Evolutionary conservation across 2,329 filamentous ascomycete genomes (phyloP).

Genomic region (Leptoxyphium fumago): DNA sequence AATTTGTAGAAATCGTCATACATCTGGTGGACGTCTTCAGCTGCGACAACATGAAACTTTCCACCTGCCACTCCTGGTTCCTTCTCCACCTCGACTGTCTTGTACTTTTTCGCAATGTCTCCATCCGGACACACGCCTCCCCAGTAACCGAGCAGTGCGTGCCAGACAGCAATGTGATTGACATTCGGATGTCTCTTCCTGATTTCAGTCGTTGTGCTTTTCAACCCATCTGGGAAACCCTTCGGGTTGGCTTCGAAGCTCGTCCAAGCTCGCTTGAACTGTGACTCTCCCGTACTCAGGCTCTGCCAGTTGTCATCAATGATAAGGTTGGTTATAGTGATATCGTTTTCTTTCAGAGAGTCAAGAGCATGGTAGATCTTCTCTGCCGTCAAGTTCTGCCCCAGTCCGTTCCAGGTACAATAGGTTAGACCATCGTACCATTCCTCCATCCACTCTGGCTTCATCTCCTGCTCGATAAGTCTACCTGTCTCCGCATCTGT

Average conservation of each 20-base stretch:
- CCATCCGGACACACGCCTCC: constrained; percentile 68
- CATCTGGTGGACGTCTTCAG: constrained; percentile 55
- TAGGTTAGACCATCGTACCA: constrained; percentile 92
- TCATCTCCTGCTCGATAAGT: constrained; percentile 34
- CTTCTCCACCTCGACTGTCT: constrained; percentile 47
- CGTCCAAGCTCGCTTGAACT: constrained; percentile 48
- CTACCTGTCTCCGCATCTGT: constrained; percentile 31
- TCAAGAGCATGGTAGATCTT: constrained; percentile 66
- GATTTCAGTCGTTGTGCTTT: constrained; percentile 53
- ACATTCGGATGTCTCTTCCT: constrained; percentile 54
- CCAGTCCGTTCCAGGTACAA: constrained; percentile 93
- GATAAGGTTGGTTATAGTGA: constrained; percentile 71
- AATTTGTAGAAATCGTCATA: constrained; percentile 90
- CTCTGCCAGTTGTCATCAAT: constrained; percentile 97
- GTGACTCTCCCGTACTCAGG: constrained; percentile 42
- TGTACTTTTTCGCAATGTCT: constrained; percentile 61
- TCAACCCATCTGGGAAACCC: constrained; percentile 69
- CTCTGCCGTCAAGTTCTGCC: constrained; percentile 65
- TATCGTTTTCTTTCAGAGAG: constrained; percentile 51
- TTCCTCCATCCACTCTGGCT: constrained; percentile 56
- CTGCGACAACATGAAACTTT: constrained; percentile 57
- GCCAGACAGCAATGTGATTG: constrained; percentile 83
- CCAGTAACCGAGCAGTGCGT: constrained; percentile 81
- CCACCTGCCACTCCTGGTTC: constrained; percentile 44
- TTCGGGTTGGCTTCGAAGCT: constrained; percentile 73